Evolutionary conservation across 768 basidiomycete genomes (phyloP), one percentile per base, ranked within the genome.

Genomic region (Russula foetens): DNA sequence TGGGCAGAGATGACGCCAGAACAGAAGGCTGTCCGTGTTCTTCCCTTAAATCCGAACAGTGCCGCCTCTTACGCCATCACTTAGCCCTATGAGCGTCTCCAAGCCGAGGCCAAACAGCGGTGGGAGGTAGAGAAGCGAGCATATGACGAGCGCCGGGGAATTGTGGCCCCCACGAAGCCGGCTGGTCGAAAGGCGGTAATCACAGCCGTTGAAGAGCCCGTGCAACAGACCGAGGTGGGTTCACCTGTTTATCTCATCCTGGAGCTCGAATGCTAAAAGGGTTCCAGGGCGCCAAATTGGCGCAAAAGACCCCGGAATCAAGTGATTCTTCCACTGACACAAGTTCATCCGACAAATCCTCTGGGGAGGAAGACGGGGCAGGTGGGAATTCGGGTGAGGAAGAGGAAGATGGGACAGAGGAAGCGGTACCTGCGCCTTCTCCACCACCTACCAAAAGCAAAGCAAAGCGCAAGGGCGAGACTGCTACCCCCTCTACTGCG

Each of bases 1-100:
- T 98, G 95, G 95, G 76, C 76, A 33, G 72, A 71, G 2, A 82
- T 98, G 78, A 65, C 79, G 19, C 76, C 80, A 2, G 83, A 82
- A 8, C 79, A 88, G 69, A 93, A 90, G 74, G 78, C 84, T 73
- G 95, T 92, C 66, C 64, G 88, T 76, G 1, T 39, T 47, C 14
- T 26, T 19, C 21, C 29, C 14, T 56, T 39, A 19, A 38, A 29
- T 31, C 26, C 41, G 35, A 29, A 24, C 19, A 14, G 53, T 63
- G 33, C n/a, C n/a, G 6, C 24, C 21, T 46, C 51, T 47, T 67
- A 71, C 54, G 58, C 51, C n/a, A 17, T 35, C 62, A 28, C 52
- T 9, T 63, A 88, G 86, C 73, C 75, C 43, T 90, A 87, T 64
- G 70, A 74, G 55, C 67, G 75, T 67, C 67, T 77, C 41, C 84